Evolutionary conservation across 768 basidiomycete species (phyloP).

Genomic region (Rhodotorula kratochvilovae): DNA sequence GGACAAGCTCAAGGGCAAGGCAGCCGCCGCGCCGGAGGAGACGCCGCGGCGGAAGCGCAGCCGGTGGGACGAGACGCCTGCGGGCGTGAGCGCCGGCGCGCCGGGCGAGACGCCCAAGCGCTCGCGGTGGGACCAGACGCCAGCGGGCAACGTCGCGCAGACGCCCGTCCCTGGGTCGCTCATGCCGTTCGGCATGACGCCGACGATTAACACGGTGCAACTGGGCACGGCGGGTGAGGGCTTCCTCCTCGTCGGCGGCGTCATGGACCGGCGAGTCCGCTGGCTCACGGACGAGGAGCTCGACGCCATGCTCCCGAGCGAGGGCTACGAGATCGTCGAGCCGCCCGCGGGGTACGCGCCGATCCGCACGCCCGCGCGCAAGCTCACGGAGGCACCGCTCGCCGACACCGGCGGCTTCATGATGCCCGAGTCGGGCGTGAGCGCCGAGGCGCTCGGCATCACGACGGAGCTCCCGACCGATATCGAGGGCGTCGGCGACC

Average conservation of each 20-base stretch:
- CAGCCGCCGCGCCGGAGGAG: conserved; percentile 56
- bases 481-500: conserved; percentile 92
- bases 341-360: conserved; percentile 92
- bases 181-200: conserved; percentile 48
- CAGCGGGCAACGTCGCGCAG: conserved; percentile 57
- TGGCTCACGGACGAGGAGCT: conserved; percentile 94
- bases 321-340: conserved; percentile 85
- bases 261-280: conserved; percentile 94
- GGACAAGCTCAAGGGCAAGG: conserved; percentile 55
- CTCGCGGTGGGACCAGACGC: conserved; percentile 96
- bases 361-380: conserved; percentile 57
- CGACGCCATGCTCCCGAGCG: conserved; percentile 75
- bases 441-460: conserved; percentile 83
- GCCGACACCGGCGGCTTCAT: conserved; percentile 68
- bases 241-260: conserved; percentile 48
- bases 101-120: conserved; percentile 71
- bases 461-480: conserved; percentile 86
- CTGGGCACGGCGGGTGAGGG: conserved; percentile 39
- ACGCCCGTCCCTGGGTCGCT: conserved; percentile 48
- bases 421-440: conserved; percentile 84
- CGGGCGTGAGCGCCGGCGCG: conserved; percentile 53
- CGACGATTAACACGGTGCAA: conserved; percentile 29
- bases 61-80: conserved; percentile 90
- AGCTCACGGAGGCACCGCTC: conserved; percentile 55
- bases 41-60: conserved; percentile 88